Base-by-base conservation (phyloP, 805 yeast genomes). In the Wickerhamiella kurtzmanii region DNA sequence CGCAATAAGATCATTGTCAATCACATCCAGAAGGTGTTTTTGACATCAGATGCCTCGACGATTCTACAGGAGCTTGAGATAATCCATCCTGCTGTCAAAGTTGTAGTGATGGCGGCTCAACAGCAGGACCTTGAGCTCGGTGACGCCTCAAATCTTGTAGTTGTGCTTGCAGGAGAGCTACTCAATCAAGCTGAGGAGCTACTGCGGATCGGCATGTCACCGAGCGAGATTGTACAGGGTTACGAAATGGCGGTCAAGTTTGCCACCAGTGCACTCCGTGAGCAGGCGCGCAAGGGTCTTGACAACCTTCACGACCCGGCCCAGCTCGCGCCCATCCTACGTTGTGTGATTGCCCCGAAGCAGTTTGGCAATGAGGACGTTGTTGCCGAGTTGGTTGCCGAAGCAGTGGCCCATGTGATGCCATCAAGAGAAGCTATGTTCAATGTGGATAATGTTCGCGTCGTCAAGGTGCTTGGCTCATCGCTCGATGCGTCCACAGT, bases 81-180 rank as follows among this genome's bases (percentile, higher is more conserved):
- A 54, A 87, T 92, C 42, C 97, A 89, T 63, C 98, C 98, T 4
- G 97, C 96, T 2, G 98, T 92, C 9, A 92, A 89, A 65, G 77
- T 92, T 42, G 74, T 92, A 52, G 92, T 89, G 47, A 87, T 87
- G 96, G 95, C 97, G 18, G 79, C 94, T 13, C 84, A 89, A 63
- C 98, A 92, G 69, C 98, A 92, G 68, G 95, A 92, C 64, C 75
- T 78, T 56, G 98, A 89, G 70, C 82, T 89, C 86, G 98, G 98
- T 50, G 98, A 92, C 66, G 85, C 84, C 59, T 84, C 96, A 20
- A 92, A 89, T 65, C 74, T 88, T 52, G 97, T 92, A 38, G 75
- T 92, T 56, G 77, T 89, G 35, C 73, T 92, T 51, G 96, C 96
- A 21, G 97, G 97, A 47, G 97, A 92, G 64, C 69, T 92, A 48